Evolutionary conservation across 2,329 filamentous ascomycete genomes (phyloP), one percentile per base, ranked within the genome.

Genomic region (Podosphaera xanthii): DNA sequence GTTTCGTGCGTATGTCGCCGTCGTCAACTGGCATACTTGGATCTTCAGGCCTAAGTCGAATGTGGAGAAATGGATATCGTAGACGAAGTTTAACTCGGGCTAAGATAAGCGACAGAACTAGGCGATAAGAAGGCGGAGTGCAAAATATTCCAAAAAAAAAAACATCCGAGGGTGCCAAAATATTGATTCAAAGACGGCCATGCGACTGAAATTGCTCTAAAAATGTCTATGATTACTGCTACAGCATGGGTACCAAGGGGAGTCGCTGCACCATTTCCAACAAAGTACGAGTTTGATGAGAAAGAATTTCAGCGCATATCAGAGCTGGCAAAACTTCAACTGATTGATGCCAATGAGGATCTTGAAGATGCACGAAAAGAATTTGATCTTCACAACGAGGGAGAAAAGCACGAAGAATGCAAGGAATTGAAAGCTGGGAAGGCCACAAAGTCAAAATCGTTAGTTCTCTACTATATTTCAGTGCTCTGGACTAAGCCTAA

Each of bases 341-440:
- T 87, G 40, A 87, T 96, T 68, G 92, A 97, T 72, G 92, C 92
- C 34, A 84, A 91, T 68, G 86, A 90, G 35, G 90, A 92, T 68
- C 73, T 94, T 62, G 80, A 84, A 64, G 82, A 86, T 65, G 70
- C 70, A 42, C 70, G 71, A 59, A 68, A 67, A 64, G 65, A 61
- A 68, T 62, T 58, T 67, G 65, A 69, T 56, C 69, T 71, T 57
- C 67, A 67, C 44, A 70, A 71, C 66, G 72, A 72, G 40, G 69
- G 71, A 22, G 71, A 70, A 35, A 68, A 63, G 1, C 64, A 66
- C 9, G 66, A 69, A 58, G 65, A 65, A 30, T 67, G 68, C 46
- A 63, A 69, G 71, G 59, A 65, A 64, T 22, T 60, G 68, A 14
- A 68, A 71, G 42, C 70, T 71, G 61, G 71, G 72, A 65, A 68